These are phyloP conservation scores for Santalum album DNA, from an alignment of 164 flowering plant species.

Conservation along the genomic window DNA sequence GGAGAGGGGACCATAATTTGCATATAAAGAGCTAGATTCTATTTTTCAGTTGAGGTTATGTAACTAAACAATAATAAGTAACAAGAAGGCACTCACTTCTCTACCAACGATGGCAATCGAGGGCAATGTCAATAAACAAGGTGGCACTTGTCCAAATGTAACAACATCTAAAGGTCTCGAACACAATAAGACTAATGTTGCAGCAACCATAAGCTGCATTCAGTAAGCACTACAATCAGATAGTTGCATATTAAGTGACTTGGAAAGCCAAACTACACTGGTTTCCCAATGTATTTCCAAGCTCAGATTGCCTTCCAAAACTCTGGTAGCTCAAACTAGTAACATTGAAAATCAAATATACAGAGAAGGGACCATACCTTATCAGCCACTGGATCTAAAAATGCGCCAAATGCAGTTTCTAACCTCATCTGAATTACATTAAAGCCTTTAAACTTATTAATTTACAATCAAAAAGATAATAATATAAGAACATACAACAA, in stretches of 20 bases:
- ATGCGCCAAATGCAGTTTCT: conserved; percentile 89
- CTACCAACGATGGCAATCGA: conserved; percentile 88
- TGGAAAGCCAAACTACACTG: no score
- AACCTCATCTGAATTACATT: conserved; percentile 60
- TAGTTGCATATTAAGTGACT: background rate
- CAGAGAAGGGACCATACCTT: conserved; percentile 41
- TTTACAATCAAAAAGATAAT: background rate
- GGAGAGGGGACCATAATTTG: no score
- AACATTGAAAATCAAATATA: background rate
- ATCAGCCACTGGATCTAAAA: conserved; percentile 98
- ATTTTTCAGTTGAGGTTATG: no score
- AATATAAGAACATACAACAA: background rate
- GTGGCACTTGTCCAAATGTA: conserved; percentile 48
- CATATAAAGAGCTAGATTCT: no score
- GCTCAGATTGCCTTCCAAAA: no score
- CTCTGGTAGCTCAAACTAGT: background rate
- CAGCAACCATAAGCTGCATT: conserved; percentile 98
- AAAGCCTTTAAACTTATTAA: conserved; percentile 6
- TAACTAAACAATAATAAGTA: no score
- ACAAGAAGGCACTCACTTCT: conserved; percentile 93
- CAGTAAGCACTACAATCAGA: conserved; percentile 13
- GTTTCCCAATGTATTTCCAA: no score
- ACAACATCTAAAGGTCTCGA: conserved; percentile 54
- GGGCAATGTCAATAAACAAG: conserved; percentile 85
- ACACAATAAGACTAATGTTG: conserved; percentile 82